phyloP scores from a whole-genome alignment of 306 rosid genomes.

The Vigna radiata region DNA sequence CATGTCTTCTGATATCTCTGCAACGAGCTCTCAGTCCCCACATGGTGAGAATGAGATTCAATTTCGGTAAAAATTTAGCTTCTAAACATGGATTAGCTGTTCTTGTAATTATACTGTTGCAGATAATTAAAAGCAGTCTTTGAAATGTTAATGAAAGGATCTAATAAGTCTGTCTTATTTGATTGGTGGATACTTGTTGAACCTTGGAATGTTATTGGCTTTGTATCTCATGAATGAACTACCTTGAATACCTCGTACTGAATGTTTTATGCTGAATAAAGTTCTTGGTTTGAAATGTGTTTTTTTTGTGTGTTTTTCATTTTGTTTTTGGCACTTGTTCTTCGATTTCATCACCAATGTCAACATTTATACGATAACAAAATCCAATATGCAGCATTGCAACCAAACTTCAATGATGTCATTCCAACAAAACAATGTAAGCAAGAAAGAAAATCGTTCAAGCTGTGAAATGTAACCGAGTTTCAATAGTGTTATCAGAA shows the following conservation, averaged over 20 bases:
- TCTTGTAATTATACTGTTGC: constrained; percentile 33
- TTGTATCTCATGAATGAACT: constrained; percentile 39
- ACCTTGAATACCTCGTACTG: constrained; percentile 23
- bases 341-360: too few species aligned
- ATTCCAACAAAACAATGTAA: too few species aligned
- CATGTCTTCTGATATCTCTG: constrained; percentile 53
- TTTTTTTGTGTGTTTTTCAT: too few species aligned
- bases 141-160: constrained; percentile 41
- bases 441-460: too few species aligned
- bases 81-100: constrained; percentile 29
- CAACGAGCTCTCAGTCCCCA: constrained; percentile 49
- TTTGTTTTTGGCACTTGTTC: too few species aligned
- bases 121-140: constrained; percentile 39
- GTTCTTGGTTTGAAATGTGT: background rate
- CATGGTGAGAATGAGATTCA: constrained; percentile 49
- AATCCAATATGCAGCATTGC: too few species aligned
- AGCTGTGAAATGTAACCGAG: too few species aligned
- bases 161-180: constrained; percentile 19
- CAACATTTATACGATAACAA: too few species aligned
- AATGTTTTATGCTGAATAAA: constrained; percentile 38
- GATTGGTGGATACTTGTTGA: constrained; percentile 24
- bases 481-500: too few species aligned
- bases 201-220: constrained; percentile 35
- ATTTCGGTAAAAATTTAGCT: constrained; percentile 12
- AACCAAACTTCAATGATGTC: too few species aligned